Evolutionary conservation across 1,139 yeast species (phyloP), one percentile per base, ranked within the genome.

Genomic region (Hansenula lynferdii): DNA sequence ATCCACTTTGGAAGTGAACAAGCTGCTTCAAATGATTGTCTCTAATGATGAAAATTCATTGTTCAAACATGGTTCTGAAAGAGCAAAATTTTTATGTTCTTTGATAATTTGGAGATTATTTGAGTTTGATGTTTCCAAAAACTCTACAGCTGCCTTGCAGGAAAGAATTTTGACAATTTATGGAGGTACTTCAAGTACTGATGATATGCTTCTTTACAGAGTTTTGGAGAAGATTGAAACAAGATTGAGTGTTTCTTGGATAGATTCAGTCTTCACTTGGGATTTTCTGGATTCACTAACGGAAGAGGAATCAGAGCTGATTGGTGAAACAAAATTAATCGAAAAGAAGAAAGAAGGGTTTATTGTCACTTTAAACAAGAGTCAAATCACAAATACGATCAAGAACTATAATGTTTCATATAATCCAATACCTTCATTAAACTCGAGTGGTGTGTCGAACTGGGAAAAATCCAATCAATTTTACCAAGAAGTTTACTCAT

Each of bases 1-100:
- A 22, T 60, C 60, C 15, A 50, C 58, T 12, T 57, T 83, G 34
- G 75, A 77, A 28, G 67, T 57, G 47, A 69, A 67, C 19, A 82
- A 71, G 51, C 61, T 80, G 32, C 60, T 86, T n/a, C 95, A 85
- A 51, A 70, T 85, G 8, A 65, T 83, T 34, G 50, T 83, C 16
- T 76, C 75, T 51, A 80, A 79, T 49, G 72, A 69, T 2, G 56
- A 56, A 12, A 62, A 57, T 26, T 47, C 54, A 0, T 62, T 77
- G 39, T 42, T 60, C 3, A 67, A 70, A 4, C 42, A 42, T 0
- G 35, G 37, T 0, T 42, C 48, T 0, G 38, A 54, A 0, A 54
- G 57, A 25, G 34, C 50, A 0, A 63, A 75, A 34, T 75, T 62
- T 43, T 61, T 68, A 39, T 61, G 78, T 0, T 63, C 77, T 4